Evolutionary conservation across 176 grass and related monocot species (phyloP), one percentile per base, ranked within the genome.

Genomic region (Oryza rufipogon): DNA sequence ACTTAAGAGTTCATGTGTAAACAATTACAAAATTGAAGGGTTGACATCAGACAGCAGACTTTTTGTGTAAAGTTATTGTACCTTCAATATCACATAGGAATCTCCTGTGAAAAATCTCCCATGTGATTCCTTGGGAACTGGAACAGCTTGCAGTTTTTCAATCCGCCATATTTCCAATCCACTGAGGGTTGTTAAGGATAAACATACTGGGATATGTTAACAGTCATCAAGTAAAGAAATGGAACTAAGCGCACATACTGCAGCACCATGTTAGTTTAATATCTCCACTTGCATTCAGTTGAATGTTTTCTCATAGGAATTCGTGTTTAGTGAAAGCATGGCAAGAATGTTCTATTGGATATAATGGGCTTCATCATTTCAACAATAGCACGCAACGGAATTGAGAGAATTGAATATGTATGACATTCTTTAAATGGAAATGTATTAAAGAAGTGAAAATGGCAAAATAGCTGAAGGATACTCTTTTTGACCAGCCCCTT

Each of bases 91-190:
- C 54, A 99, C 84, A 78, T 99, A 99, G 32, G 96, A 91, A 82
- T 99, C 93, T 45, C 91, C 91, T 67, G 90, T 89, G 73, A 96
- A 96, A 90, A 99, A 99, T 32, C 87, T 96, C 33, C 96, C 91
- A 80, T 96, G 64, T 68, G 86, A 96, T 79, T 92, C 92, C 87
- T 82, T 96, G 15, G 93, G 84, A 48, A 96, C 84, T 78, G 89
- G 96, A 71, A 99, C 84, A 41, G 88, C 91, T 42, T 86, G 83
- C 73, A 95, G 86, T 76, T 92, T 99, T 87, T 99, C 96, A 84
- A 99, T 94, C 54, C 90, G 71, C 96, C 96, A 99, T 88, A 99
- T 99, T 88, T 99, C 96, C 86, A 99, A 80, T 82, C 93, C 96
- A 77, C 96, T 99, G 70, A 68, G 32, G 33, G 15, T 68, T 82